Evolutionary conservation across 1,284 basidiomycete species (phyloP), one percentile per base, ranked within the genome.

Genomic region (Naganishia sp.): DNA sequence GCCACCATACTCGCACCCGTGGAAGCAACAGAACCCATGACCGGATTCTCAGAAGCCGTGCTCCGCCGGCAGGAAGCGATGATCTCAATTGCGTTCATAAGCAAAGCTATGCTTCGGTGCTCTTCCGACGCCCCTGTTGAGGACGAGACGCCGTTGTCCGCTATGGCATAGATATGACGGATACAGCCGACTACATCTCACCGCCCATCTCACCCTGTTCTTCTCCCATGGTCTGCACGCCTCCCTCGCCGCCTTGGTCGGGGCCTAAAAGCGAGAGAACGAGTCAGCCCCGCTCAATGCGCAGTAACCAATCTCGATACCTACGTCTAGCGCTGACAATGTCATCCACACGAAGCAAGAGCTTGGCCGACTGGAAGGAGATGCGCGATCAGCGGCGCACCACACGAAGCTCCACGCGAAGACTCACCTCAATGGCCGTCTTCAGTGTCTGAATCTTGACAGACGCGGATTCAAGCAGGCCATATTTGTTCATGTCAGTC

Each of bases 391-490:
- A 46, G 32, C 28, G 32, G 42, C 13, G 15, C n/a, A 21, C 21
- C 47, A 35, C 4, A 25, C 18, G 6, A 18, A 13, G 23, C 43
- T 49, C 21, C 50, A 35, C 47, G 17, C 47, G 57, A 15, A 13
- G 7, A 70, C 74, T 70, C 68, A 87, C 89, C 85, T 98, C 94
- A 72, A 98, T 90, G 18, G 95, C 94, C 11, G 95, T 99, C 85
- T 99, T 98, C 75, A 97, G 82, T 21, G 89, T 98, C 84, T 98
- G 95, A 58, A 96, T 90, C 88, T 98, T 98, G 74, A 99, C 94
- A 69, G 92, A 94, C 2, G 94, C 93, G 46, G 89, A 91, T 81
- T 99, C 96, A 72, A 94, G 92, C 66, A 99, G 81, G 0, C 94
- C 94, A 77, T 97, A 96, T 61, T 83, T 81, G 77, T 92, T 93